phyloP scores from a whole-genome alignment of 352 stramenopile genomes.

The Pythium sukuiense region DNA sequence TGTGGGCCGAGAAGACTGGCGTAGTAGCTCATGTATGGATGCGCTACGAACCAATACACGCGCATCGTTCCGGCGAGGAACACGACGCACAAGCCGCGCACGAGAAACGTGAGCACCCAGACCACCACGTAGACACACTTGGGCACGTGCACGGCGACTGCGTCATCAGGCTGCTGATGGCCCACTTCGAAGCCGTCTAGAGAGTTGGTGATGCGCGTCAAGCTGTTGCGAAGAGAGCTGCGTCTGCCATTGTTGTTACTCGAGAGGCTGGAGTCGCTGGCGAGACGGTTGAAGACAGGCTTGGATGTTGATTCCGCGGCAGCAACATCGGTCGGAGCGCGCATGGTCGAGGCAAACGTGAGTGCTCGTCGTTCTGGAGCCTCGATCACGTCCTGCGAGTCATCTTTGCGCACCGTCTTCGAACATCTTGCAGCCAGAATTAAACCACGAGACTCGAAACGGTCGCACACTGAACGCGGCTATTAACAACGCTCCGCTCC shows the following conservation, averaged over 20 bases:
- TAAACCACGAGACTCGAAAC: neutral
- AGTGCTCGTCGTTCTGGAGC: neutral
- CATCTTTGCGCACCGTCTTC: neutral
- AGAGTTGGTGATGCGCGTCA: slow-evolving; percentile 1
- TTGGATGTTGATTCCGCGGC: neutral
- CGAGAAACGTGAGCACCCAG: neutral
- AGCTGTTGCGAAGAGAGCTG: neutral
- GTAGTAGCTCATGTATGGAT: slow-evolving; percentile 35
- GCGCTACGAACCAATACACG: slow-evolving; percentile 28
- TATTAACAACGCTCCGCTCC: too few species aligned
- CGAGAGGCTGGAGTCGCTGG: neutral
- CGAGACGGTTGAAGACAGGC: neutral
- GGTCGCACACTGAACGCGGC: too few species aligned
- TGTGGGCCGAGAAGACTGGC: slow-evolving; percentile 20
- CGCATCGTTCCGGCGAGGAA: slow-evolving; percentile 14
- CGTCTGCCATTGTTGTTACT: neutral
- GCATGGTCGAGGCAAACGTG: neutral
- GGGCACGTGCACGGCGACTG: slow-evolving; percentile 19
- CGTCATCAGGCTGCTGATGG: slow-evolving; percentile 11
- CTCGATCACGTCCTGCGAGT: neutral
- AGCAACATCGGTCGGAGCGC: neutral
- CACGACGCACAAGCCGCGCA: slow-evolving; percentile 1
- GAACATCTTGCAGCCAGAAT: neutral
- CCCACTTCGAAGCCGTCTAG: slow-evolving; percentile 13
- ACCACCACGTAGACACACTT: slow-evolving; percentile 5